Evolutionary conservation across 2,329 filamentous ascomycete genomes (phyloP).

Genomic region (Ceratocystis harringtonii): DNA sequence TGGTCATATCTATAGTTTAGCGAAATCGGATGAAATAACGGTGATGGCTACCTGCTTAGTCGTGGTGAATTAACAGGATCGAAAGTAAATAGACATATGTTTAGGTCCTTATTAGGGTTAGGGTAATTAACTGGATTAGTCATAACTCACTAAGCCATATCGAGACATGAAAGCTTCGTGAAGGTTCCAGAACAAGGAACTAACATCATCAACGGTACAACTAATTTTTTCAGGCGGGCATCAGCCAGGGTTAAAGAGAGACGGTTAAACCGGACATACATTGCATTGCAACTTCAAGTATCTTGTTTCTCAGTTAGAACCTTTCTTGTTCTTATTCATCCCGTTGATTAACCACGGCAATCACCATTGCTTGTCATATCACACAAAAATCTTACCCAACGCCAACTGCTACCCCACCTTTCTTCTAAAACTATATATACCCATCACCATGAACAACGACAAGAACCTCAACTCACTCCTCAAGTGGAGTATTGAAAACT

Average conservation of each 20-base stretch:
- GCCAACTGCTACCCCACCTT: conserved; percentile 11
- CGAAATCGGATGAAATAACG: conserved; percentile 7
- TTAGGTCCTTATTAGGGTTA: background rate
- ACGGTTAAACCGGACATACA: background rate
- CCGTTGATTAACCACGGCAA: background rate
- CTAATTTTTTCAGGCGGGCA: background rate
- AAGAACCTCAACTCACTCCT: conserved; percentile 57
- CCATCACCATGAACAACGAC: conserved; percentile 25
- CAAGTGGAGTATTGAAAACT: conserved; percentile 54
- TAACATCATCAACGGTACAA: background rate
- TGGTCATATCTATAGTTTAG: background rate
- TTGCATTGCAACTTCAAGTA: background rate
- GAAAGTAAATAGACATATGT: background rate
- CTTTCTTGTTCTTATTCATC: background rate
- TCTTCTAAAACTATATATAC: background rate
- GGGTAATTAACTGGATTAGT: background rate
- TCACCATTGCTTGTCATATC: background rate
- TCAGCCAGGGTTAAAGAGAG: background rate
- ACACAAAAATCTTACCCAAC: conserved; percentile 5
- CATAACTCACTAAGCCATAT: background rate
- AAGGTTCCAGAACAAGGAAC: conserved; percentile 17
- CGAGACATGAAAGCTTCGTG: conserved; percentile 9
- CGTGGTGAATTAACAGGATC: background rate
- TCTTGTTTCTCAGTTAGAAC: background rate
- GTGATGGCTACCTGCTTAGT: background rate